These are phyloP conservation scores for Phytophthora constricta DNA, from an alignment of 352 stramenopile species.

Conservation along the genomic window DNA sequence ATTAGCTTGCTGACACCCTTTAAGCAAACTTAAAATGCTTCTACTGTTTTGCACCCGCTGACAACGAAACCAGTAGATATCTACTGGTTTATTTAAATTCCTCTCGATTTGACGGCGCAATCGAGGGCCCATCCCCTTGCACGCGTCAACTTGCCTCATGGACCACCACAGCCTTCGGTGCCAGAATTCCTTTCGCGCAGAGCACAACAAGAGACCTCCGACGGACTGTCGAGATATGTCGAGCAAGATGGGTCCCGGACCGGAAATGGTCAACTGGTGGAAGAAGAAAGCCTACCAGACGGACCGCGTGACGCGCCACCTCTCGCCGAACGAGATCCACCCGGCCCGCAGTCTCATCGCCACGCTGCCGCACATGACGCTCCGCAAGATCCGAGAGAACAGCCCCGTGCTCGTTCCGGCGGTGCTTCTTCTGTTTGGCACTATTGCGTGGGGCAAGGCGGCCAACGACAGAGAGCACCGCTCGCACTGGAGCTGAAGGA, in stretches of 20 bases:
- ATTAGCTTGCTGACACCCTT: no score
- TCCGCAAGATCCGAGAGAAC: conserved; percentile 79
- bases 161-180: not conserved
- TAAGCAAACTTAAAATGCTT: no score
- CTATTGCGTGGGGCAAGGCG: conserved; percentile 61
- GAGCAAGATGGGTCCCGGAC: not conserved
- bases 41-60: no score
- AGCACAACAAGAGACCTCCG: not conserved
- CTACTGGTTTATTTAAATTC: no score
- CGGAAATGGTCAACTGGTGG: conserved; percentile 59
- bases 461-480: conserved; percentile 75
- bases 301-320: conserved; percentile 60
- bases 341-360: conserved; percentile 59
- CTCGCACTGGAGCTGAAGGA: conserved; percentile 58
- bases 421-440: conserved; percentile 59
- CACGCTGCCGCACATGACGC: conserved; percentile 64
- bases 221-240: not conserved
- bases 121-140: conserved; percentile 4
- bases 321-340: conserved; percentile 63
- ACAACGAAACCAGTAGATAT: no score
- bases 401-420: conserved; percentile 58
- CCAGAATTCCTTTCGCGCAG: conserved; percentile 4
- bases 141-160: conserved; percentile 1
- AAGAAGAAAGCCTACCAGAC: conserved; percentile 55
- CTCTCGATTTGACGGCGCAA: conserved; percentile 8